Evolutionary conservation across 768 basidiomycete species (phyloP), one percentile per base, ranked within the genome.

Genomic region (Boletus barrowsii): DNA sequence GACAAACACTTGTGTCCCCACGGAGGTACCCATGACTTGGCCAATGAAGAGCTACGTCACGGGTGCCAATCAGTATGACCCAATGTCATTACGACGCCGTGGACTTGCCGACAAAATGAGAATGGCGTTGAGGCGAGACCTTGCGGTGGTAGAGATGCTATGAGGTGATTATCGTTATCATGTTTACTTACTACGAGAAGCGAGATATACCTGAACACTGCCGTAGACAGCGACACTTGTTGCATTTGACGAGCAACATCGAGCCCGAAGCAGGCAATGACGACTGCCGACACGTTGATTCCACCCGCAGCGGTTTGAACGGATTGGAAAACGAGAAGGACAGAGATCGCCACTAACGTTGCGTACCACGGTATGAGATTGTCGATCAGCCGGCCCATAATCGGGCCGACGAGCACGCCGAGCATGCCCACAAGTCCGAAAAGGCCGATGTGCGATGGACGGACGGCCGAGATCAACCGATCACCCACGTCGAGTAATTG

Each of bases 11-110:
- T 80, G 68, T 0, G 88, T 87, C 30, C 89, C 86, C 1, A 86
- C 84, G 0, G 87, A 78, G 0, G 90, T 91, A 17, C 91, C 91
- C 71, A 88, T 84, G 10, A 92, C 87, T 73, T 93, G 90, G 0
- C 91, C 91, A 22, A 88, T 77, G 68, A 90, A 90, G 30, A 87
- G 58, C 72, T 76, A 49, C 24, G 24, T 0, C 29, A 8, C 29
- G 29, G 29, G 10, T 9, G 10, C 1, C 40, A 42, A 20, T 59
- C 43, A 42, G 35, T 3, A 41, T 3, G 6, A 15, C 1, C 7
- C 7, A 17, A 24, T 14, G 11, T 45, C n/a, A 17, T 9, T 3
- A 6, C 17, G 10, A 8, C 17, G 13, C 14, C 30, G n/a, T 2
- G 22, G 37, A 67, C 78, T 57, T 63, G 86, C 87, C 3, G 84